Evolutionary conservation across 805 yeast genomes (phyloP).

Genomic region (Zygoascus flipseniorum): DNA sequence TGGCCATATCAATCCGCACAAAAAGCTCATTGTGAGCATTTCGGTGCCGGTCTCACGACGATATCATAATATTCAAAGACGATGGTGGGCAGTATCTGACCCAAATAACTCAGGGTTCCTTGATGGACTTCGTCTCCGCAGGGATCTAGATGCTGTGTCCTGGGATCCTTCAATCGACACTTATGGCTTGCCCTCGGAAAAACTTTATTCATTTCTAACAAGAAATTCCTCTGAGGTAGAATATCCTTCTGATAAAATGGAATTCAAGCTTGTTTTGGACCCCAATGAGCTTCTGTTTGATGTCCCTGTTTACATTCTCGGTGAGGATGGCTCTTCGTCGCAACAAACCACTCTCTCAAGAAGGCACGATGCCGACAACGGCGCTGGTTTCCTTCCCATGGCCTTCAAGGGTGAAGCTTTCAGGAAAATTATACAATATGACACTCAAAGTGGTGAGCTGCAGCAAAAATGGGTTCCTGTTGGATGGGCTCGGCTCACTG

Average conservation of each 20-base stretch:
- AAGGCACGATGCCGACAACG: not conserved
- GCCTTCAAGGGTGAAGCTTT: conserved; percentile 23
- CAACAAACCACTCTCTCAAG: not conserved
- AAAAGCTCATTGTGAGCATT: conserved; percentile 11
- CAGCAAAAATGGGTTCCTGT: conserved; percentile 17
- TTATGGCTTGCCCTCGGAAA: conserved; percentile 12
- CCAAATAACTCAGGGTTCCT: conserved; percentile 13
- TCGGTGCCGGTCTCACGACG: conserved; percentile 16
- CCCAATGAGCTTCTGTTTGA: conserved; percentile 11
- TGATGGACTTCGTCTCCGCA: not conserved
- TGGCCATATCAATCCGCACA: not conserved
- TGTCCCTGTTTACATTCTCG: conserved; percentile 7
- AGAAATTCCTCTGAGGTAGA: conserved; percentile 17
- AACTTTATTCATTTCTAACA: conserved; percentile 18
- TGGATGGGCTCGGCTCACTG: conserved; percentile 27
- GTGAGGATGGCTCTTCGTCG: conserved; percentile 7
- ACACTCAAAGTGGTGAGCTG: conserved; percentile 10
- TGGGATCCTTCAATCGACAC: not conserved
- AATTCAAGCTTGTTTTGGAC: conserved; percentile 18
- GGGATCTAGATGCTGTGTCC: not conserved
- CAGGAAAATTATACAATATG: conserved; percentile 14
- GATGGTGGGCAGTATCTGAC: conserved; percentile 24
- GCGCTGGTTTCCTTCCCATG: not conserved
- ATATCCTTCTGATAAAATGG: conserved; percentile 13
- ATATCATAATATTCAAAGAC: conserved; percentile 17